A percentile compares a stretch with the other conserved stretches of the same genome.
Evolutionary conservation across 2,329 filamentous ascomycete genomes (phyloP).

Genomic region (Parastagonospora nodorum): DNA sequence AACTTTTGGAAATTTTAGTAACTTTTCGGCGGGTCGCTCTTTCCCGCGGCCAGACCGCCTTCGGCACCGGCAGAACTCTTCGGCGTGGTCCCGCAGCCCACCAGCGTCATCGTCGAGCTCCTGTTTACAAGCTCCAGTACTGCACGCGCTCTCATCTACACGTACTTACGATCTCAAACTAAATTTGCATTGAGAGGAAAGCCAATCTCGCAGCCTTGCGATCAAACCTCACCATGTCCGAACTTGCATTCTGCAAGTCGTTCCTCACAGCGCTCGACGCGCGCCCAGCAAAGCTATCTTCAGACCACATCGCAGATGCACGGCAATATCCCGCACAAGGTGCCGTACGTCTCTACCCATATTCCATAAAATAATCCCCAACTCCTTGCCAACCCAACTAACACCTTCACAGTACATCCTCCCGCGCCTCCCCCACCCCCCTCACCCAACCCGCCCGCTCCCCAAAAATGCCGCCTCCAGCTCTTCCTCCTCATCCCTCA

Average conservation of each 20-base stretch:
- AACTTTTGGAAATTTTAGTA: slow-evolving; percentile 26
- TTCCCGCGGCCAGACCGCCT: slow-evolving; percentile 25
- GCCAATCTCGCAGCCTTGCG: slow-evolving; percentile 1
- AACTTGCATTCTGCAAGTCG: slow-evolving; percentile 80
- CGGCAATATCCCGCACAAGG: slow-evolving; percentile 75
- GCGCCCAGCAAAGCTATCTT: slow-evolving; percentile 78
- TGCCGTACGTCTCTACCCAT: slow-evolving; percentile 64
- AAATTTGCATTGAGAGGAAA: background rate
- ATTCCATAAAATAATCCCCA: background rate
- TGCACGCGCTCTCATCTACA: background rate
- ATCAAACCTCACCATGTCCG: slow-evolving; percentile 49
- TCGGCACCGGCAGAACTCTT: slow-evolving; percentile 17
- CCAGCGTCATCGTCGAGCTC: slow-evolving; percentile 35
- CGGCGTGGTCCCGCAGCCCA: slow-evolving; percentile 25
- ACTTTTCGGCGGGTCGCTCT: slow-evolving; percentile 23
- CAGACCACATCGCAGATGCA: slow-evolving; percentile 89
- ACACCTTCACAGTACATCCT: slow-evolving; percentile 66
- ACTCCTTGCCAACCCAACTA: slow-evolving; percentile 1
- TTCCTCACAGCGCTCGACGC: slow-evolving; percentile 83
- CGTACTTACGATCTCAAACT: background rate
- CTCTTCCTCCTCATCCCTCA: slow-evolving; percentile 48
- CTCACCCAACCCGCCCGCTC: slow-evolving; percentile 55
- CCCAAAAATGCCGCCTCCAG: slow-evolving; percentile 40
- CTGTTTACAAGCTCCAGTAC: background rate
- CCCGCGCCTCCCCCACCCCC: slow-evolving; percentile 65